Evolutionary conservation across 2,329 filamentous ascomycete species (phyloP).

Genomic region (Phaeosphaeria sp.): DNA sequence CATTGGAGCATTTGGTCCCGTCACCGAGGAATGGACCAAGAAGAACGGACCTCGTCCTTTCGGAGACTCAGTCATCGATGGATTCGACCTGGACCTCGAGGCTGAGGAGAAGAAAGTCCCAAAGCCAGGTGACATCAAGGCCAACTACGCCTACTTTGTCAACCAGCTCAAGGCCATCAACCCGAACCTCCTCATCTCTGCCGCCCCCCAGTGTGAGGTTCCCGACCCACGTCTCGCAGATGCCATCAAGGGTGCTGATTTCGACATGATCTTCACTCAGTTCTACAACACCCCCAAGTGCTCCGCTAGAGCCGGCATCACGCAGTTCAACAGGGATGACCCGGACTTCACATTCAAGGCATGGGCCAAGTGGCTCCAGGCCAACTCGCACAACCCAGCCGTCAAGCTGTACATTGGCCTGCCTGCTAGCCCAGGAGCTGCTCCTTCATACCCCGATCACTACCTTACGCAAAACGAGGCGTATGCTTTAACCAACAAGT

Average conservation of each 20-base stretch:
- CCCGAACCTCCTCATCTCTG: slow-evolving; percentile 57
- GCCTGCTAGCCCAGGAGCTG: slow-evolving; percentile 33
- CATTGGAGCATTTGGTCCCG: slow-evolving; percentile 59
- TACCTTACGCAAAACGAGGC: slow-evolving; percentile 59
- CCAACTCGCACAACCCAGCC: slow-evolving; percentile 45
- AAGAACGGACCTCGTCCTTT: slow-evolving; percentile 54
- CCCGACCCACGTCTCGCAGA: slow-evolving; percentile 56
- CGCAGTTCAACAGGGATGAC: slow-evolving; percentile 28
- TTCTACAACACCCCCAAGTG: slow-evolving; percentile 63
- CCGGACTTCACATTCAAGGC: slow-evolving; percentile 55
- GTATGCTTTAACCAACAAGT: slow-evolving; percentile 51
- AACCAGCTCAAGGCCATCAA: slow-evolving; percentile 52
- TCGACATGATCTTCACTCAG: slow-evolving; percentile 63
- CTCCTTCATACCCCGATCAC: slow-evolving; percentile 34
- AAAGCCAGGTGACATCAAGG: slow-evolving; percentile 31
- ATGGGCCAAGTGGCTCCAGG: slow-evolving; percentile 50
- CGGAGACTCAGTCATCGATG: slow-evolving; percentile 55
- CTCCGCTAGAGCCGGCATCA: slow-evolving; percentile 54
- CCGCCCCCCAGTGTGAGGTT: slow-evolving; percentile 59
- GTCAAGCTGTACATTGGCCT: slow-evolving; percentile 64
- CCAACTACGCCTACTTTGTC: slow-evolving; percentile 58
- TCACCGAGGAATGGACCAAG: slow-evolving; percentile 33
- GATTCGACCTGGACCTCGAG: slow-evolving; percentile 61
- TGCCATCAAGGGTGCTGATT: slow-evolving; percentile 53
- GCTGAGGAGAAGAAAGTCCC: slow-evolving; percentile 25